Percentiles rank a stretch among this genome's conserved stretches.
Conservation (phyloP, 1,284 basidiomycete species). For the Fomitopsis palustris region DNA sequence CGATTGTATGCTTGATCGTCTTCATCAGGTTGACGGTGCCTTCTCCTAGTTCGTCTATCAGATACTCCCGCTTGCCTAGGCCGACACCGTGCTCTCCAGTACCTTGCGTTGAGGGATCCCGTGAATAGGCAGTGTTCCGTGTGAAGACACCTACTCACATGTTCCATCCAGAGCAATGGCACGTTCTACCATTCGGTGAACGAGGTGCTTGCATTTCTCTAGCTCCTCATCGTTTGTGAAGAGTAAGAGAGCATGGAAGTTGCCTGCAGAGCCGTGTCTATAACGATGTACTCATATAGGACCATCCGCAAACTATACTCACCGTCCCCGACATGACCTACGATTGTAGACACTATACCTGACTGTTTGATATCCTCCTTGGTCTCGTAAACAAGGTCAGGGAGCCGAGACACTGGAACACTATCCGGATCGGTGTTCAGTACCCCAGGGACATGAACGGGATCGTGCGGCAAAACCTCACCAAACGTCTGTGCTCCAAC, state of each 20-base stretch:
- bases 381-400: conserved; percentile 72
- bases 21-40: conserved; percentile 87
- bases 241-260: conserved; percentile 55
- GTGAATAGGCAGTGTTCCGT: background rate
- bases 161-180: conserved; percentile 78
- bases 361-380: conserved; percentile 64
- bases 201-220: conserved; percentile 45
- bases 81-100: conserved; percentile 90
- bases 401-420: conserved; percentile 79
- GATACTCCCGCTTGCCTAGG: conserved; percentile 75
- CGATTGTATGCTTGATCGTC: conserved; percentile 72
- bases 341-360: conserved; percentile 62
- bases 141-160: conserved; percentile 38
- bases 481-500: conserved; percentile 88
- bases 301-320: conserved; percentile 28
- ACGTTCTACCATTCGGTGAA: conserved; percentile 66
- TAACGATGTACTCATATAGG: background rate
- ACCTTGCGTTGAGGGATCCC: conserved; percentile 33
- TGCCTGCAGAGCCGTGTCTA: conserved; percentile 33
- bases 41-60: conserved; percentile 75
- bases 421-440: background rate
- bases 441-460: background rate
- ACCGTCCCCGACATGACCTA: conserved; percentile 88
- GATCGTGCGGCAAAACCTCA: conserved; percentile 32
- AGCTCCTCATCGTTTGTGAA: conserved; percentile 64